Conservation (phyloP, 768 basidiomycete genomes). For the Nidularia sp. region DNA sequence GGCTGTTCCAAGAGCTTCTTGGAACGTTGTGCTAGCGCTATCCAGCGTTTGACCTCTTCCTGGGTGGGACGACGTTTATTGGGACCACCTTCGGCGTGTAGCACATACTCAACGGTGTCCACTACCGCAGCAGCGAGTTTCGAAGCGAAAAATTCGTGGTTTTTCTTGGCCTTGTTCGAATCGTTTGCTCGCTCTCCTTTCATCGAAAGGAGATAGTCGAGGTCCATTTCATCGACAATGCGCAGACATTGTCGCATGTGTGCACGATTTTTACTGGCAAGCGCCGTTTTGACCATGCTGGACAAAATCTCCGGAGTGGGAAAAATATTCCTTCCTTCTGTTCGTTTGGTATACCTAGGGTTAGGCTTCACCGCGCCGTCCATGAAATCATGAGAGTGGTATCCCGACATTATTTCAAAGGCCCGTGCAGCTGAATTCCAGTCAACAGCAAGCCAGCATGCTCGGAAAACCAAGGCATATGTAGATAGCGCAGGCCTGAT, state of each 20-base stretch:
- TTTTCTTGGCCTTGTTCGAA: conserved; percentile 26
- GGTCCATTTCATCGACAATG: conserved; percentile 46
- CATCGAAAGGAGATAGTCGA: conserved; percentile 26
- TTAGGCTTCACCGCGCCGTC: conserved; percentile 31
- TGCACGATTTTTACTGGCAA: conserved; percentile 42
- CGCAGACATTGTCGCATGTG: conserved; percentile 60
- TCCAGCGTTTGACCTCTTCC: conserved; percentile 23
- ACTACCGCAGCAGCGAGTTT: conserved; percentile 46
- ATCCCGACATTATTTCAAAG: conserved; percentile 75
- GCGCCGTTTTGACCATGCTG: conserved; percentile 53
- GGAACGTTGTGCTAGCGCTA: conserved; percentile 17
- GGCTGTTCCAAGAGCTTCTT: not conserved
- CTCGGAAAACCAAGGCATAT: conserved; percentile 57
- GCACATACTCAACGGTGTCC: conserved; percentile 33
- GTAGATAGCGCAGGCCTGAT: conserved; percentile 46
- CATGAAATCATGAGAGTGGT: conserved; percentile 49
- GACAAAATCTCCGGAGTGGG: conserved; percentile 55
- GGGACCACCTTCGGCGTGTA: conserved; percentile 13
- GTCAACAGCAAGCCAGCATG: conserved; percentile 61
- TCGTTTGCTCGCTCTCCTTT: conserved; percentile 15
- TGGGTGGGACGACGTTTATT: conserved; percentile 9
- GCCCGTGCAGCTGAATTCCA: conserved; percentile 54
- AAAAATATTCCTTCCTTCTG: conserved; percentile 36
- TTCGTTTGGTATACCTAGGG: conserved; percentile 39
- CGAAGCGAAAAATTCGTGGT: conserved; percentile 33